Percentiles rank a stretch among this genome's conserved stretches.
Conservation (phyloP, 805 yeast species). For the Candida alai region DNA sequence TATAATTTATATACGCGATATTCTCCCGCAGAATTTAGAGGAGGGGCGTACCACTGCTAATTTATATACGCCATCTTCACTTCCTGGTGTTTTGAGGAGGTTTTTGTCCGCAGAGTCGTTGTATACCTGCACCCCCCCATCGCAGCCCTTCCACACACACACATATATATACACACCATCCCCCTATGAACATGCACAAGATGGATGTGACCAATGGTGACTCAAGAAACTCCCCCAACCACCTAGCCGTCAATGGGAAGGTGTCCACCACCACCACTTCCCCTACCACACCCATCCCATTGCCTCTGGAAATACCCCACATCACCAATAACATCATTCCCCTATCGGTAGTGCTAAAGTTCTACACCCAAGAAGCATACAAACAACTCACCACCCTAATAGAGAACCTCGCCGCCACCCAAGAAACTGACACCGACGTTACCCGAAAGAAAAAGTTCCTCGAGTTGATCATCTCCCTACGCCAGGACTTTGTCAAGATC, state of each 20-base stretch:
- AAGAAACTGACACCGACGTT: conserved; percentile 49
- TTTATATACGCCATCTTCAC: too few species aligned
- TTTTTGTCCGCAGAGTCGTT: too few species aligned
- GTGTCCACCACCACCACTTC: not conserved
- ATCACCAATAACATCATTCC: conserved; percentile 68
- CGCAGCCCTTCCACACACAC: too few species aligned
- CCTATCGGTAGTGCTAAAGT: conserved; percentile 53
- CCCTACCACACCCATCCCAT: not conserved
- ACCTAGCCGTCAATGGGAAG: not conserved
- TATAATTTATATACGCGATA: too few species aligned
- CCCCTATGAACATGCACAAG: conserved; percentile 2
- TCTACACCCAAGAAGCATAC: conserved; percentile 58
- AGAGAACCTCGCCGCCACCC: conserved; percentile 50
- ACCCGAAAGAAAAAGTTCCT: conserved; percentile 66
- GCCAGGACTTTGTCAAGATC: conserved; percentile 81
- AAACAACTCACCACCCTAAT: conserved; percentile 58
- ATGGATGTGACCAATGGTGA: conserved; percentile 1
- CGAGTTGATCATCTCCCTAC: conserved; percentile 60
- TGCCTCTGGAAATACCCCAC: conserved; percentile 53
- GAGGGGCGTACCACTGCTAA: too few species aligned
- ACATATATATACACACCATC: not conserved
- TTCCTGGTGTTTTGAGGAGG: too few species aligned
- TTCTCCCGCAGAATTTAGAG: too few species aligned
- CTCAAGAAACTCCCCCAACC: too few species aligned
- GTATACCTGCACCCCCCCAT: too few species aligned